Conservation (phyloP, 805 yeast genomes). For the Saturnispora gosingensis region DNA sequence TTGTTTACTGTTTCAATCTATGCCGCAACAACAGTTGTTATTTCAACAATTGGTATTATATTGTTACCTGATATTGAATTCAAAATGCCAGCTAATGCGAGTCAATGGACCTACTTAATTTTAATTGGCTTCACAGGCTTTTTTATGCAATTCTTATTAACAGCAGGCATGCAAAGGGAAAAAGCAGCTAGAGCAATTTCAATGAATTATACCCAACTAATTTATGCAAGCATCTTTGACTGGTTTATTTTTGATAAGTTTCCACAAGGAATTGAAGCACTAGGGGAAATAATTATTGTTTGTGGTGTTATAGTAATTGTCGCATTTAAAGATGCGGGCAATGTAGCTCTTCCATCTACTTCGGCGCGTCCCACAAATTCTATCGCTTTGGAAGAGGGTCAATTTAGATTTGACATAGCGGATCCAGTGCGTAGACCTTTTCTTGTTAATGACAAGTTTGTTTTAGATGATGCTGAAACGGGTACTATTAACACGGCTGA, state of each 20-base stretch:
- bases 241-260: slow-evolving; percentile 58
- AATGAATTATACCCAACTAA: slow-evolving; percentile 66
- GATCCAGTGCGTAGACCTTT: not conserved
- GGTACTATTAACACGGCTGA: not conserved
- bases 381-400: not conserved
- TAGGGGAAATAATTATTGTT: slow-evolving; percentile 63
- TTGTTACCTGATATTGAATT: slow-evolving; percentile 51
- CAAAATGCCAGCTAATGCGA: slow-evolving; percentile 46
- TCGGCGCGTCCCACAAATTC: not conserved
- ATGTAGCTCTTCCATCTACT: not conserved
- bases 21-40: slow-evolving; percentile 49
- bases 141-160: slow-evolving; percentile 66
- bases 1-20: slow-evolving; percentile 70
- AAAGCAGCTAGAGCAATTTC: slow-evolving; percentile 68
- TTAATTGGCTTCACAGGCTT: slow-evolving; percentile 72
- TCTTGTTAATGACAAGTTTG: not conserved
- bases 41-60: slow-evolving; percentile 44
- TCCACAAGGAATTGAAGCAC: slow-evolving; percentile 58
- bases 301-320: slow-evolving; percentile 55
- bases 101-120: slow-evolving; percentile 58
- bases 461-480: not conserved
- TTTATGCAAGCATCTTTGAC: slow-evolving; percentile 75
- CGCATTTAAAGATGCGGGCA: slow-evolving; percentile 30
- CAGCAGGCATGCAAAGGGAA: slow-evolving; percentile 79
- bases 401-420: not conserved